Base-by-base conservation (phyloP, 2,329 filamentous ascomycete species). In the Xylaria digitata region DNA sequence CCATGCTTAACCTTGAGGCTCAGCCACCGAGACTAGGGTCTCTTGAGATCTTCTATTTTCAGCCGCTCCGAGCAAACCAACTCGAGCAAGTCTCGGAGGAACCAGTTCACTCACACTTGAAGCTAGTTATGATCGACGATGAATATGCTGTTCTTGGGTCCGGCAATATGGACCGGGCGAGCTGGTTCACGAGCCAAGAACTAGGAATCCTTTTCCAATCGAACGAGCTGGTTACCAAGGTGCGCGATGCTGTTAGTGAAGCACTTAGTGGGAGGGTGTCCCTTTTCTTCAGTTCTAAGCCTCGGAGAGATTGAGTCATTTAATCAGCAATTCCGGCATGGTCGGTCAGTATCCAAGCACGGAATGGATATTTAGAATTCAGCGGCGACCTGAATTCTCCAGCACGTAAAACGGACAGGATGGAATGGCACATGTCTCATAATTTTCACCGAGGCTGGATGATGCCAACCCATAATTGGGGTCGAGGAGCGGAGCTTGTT, bases 151-250 rank as follows among this genome's bases (percentile, higher is more conserved):
- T 96, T 0, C 80, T 96, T 2, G 93, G 93, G 0, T 94, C 91
- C 19, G 92, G 92, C 0, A 96, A 96, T 76, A 88, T 94, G 84
- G 93, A 96, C 79, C 86, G 92, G 0, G 92, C 93, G 7, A 94
- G 91, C 75, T 96, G 92, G 91, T 94, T 88, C 78, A 96, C 93
- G 5, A 94, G 91, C 77, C 93, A 96, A 78, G 93, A 96, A 79
- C 81, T 96, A 23, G 92, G 92, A 0, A 82, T 96, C 34, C 74
- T 89, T 46, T 85, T 89, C 61, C 79, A 84, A 50, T 79, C 78
- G 37, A 59, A 46, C 1, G 71, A 71, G 0, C 75, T 84, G 50
- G 80, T 78, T 3, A 66, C 50, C 0, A 57, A 62, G 3, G 71
- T 83, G 26, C 75, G 72, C 57, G 66, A 71, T 0, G 73, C 74